Conservation (phyloP, 2,329 filamentous ascomycete species). For the Alternaria burnsii region DNA sequence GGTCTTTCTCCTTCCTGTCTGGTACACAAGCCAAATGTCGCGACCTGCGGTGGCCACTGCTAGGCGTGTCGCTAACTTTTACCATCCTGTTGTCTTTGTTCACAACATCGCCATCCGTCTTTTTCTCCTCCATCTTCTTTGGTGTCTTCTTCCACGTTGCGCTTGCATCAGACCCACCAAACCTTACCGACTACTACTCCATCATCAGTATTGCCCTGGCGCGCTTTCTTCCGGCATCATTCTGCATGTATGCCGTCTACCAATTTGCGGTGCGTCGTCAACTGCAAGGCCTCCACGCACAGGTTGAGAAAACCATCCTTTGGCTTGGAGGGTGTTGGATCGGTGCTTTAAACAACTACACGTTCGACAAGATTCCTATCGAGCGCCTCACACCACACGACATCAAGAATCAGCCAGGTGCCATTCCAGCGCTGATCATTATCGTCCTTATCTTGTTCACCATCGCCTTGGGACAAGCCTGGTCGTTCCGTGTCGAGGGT, state of each 20-base stretch:
- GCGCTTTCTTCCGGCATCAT: conserved; percentile 85
- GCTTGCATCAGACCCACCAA: conserved; percentile 86
- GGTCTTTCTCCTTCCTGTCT: conserved; percentile 79
- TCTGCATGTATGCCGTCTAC: conserved; percentile 88
- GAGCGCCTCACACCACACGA: conserved; percentile 91
- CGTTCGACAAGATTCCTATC: conserved; percentile 92
- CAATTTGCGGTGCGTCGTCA: conserved; percentile 80
- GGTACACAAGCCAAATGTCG: conserved; percentile 72
- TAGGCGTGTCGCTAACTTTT: conserved; percentile 83
- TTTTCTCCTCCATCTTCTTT: conserved; percentile 85
- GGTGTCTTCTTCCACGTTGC: conserved; percentile 90
- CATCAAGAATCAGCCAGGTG: conserved; percentile 86
- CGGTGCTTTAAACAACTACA: conserved; percentile 92
- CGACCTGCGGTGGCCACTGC: conserved; percentile 84
- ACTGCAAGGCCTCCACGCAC: conserved; percentile 76
- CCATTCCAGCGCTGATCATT: conserved; percentile 79
- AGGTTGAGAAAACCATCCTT: conserved; percentile 87
- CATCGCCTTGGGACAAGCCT: conserved; percentile 79
- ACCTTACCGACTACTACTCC: conserved; percentile 69
- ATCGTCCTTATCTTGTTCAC: conserved; percentile 75
- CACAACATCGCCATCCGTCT: conserved; percentile 77
- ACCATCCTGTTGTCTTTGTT: conserved; percentile 81
- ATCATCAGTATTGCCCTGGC: conserved; percentile 81
- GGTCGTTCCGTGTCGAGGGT: conserved; percentile 85
- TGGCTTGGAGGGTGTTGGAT: conserved; percentile 94